Evolutionary conservation across 1,139 yeast genomes (phyloP).

Genomic region (Wickerhamiella pararugosa): DNA sequence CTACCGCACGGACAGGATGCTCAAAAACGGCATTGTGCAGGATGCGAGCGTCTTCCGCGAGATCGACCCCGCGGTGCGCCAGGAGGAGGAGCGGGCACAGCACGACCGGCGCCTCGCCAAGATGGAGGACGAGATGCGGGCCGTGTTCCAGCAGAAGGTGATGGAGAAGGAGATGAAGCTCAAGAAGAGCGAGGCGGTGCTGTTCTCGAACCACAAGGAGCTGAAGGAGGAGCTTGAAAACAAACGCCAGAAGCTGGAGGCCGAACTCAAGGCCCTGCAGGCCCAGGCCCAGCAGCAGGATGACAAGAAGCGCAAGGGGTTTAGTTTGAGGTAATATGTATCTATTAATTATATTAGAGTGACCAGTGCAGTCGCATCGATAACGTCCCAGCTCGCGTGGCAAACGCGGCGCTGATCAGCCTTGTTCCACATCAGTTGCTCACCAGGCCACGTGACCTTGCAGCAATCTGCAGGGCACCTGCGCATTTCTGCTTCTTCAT

Average conservation of each 20-base stretch:
- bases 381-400: too few relatives aligned
- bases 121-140: slow-evolving; percentile 94
- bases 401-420: too few relatives aligned
- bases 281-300: slow-evolving; percentile 33
- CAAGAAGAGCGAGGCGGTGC: slow-evolving; percentile 93
- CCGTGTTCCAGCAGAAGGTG: slow-evolving; percentile 93
- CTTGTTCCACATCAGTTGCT: too few relatives aligned
- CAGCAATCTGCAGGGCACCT: too few relatives aligned
- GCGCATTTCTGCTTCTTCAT: too few relatives aligned
- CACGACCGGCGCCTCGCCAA: slow-evolving; percentile 90
- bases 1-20: slow-evolving; percentile 75
- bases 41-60: slow-evolving; percentile 85
- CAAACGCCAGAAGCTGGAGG: slow-evolving; percentile 81
- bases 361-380: neutral
- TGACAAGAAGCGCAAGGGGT: slow-evolving; percentile 44
- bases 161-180: slow-evolving; percentile 93
- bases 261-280: slow-evolving; percentile 75
- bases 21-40: slow-evolving; percentile 77
- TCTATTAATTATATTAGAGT: neutral
- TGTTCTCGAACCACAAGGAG: slow-evolving; percentile 89
- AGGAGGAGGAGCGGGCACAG: slow-evolving; percentile 82
- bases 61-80: slow-evolving; percentile 84
- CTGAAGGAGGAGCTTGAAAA: slow-evolving; percentile 88
- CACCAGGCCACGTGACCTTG: too few relatives aligned
- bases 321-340: slow-evolving; percentile 14